phyloP scores from a whole-genome alignment of 1,139 yeast genomes.

The Meyerozyma smithsonii region DNA sequence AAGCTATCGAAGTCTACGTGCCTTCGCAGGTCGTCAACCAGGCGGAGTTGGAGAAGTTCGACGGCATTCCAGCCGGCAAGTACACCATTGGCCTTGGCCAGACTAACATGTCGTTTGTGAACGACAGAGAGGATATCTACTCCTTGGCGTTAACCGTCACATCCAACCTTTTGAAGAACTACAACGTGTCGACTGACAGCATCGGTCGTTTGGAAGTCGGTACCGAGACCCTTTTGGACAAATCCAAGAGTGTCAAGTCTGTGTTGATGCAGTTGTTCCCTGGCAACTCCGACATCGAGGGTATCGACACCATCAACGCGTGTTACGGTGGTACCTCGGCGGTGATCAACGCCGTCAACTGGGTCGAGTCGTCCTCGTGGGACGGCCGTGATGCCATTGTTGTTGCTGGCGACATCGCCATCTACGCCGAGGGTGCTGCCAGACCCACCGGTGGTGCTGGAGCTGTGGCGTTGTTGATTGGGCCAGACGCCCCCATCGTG shows the following conservation, averaged over 20 bases:
- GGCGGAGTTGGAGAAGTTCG: slow-evolving; percentile 77
- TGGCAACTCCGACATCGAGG: slow-evolving; percentile 88
- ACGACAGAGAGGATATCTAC: slow-evolving; percentile 96
- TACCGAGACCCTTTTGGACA: slow-evolving; percentile 94
- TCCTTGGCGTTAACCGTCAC: slow-evolving; percentile 85
- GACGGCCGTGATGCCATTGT: slow-evolving; percentile 98
- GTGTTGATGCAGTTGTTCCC: slow-evolving; percentile 93
- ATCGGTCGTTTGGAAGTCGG: slow-evolving; percentile 98
- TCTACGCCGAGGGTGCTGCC: slow-evolving; percentile 95
- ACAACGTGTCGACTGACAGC: slow-evolving; percentile 71
- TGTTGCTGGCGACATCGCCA: slow-evolving; percentile 96
- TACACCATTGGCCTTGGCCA: slow-evolving; percentile 98
- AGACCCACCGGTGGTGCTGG: slow-evolving; percentile 99
- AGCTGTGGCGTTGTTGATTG: slow-evolving; percentile 88
- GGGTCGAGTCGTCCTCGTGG: slow-evolving; percentile 97
- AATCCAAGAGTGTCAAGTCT: slow-evolving; percentile 94
- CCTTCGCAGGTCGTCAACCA: slow-evolving; percentile 86
- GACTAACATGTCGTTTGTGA: slow-evolving; percentile 95
- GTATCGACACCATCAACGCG: slow-evolving; percentile 94
- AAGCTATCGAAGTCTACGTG: slow-evolving; percentile 88
- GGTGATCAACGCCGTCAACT: slow-evolving; percentile 85
- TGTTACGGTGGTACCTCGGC: slow-evolving; percentile 99
- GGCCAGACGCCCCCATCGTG: slow-evolving; percentile 97
- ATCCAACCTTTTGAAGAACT: slow-evolving; percentile 69
- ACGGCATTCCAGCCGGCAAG: slow-evolving; percentile 88